Percentiles rank a stretch among this genome's conserved stretches.
Evolutionary conservation across 2,329 filamentous ascomycete genomes (phyloP).

Genomic region (Aurifilum marmelostoma): DNA sequence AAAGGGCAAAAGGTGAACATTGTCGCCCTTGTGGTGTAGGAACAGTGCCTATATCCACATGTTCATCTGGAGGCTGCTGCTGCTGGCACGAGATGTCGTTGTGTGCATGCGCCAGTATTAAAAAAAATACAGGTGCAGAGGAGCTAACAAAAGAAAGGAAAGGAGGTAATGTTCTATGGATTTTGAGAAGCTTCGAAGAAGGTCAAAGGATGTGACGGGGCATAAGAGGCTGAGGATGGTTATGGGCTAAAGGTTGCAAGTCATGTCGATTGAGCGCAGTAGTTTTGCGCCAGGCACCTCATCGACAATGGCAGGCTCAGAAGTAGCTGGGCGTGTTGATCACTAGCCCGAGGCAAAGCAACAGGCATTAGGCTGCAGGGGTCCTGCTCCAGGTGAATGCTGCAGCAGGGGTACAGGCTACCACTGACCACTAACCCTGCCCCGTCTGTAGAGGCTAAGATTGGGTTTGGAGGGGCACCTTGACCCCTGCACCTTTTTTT

Average conservation of each 20-base stretch:
- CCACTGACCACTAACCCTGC: neutral
- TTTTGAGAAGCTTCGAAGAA: neutral
- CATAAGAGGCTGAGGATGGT: neutral
- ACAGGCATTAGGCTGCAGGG: neutral
- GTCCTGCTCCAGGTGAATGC: too few relatives aligned
- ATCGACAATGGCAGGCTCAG: neutral
- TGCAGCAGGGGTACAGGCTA: too few relatives aligned
- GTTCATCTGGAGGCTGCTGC: slow-evolving; percentile 15
- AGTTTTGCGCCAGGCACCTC: slow-evolving; percentile 2
- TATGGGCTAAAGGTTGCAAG: neutral
- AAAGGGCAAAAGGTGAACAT: slow-evolving; percentile 98
- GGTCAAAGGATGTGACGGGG: too few relatives aligned
- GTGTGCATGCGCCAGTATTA: neutral
- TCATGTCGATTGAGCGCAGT: neutral
- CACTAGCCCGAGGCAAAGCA: neutral
- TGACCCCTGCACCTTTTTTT: neutral
- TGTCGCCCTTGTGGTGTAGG: slow-evolving; percentile 34
- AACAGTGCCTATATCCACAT: slow-evolving; percentile 16
- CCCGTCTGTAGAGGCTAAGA: neutral
- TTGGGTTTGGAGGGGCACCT: neutral
- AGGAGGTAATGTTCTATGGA: neutral
- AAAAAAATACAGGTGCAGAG: neutral
- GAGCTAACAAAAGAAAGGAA: neutral
- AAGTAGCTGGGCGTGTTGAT: slow-evolving; percentile 2
- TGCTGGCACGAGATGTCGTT: neutral